A percentile compares a stretch with the other conserved stretches of the same genome.
Conservation (phyloP, 2,329 filamentous ascomycete genomes). For the Pseudopithomyces chartarum region DNA sequence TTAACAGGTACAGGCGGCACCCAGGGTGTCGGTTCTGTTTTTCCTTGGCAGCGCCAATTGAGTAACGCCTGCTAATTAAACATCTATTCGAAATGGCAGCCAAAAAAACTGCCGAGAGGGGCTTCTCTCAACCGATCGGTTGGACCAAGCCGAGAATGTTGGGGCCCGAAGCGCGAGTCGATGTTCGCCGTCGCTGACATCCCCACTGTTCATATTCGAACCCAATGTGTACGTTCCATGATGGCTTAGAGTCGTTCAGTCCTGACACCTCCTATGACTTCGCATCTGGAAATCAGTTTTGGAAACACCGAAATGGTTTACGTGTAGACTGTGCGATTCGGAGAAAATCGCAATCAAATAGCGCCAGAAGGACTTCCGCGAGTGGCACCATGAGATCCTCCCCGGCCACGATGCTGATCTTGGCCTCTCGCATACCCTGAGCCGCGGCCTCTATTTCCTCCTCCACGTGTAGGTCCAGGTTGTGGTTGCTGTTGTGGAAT, state of each 20-base stretch:
- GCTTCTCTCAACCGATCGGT: not conserved
- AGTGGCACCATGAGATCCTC: not conserved
- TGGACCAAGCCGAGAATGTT: not conserved
- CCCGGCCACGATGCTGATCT: not conserved
- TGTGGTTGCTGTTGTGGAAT: not conserved
- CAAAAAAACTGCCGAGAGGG: not conserved
- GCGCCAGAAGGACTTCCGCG: not conserved
- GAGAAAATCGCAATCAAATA: not conserved
- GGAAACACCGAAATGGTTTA: too few relatives aligned
- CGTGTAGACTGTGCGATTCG: too few relatives aligned
- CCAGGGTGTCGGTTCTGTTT: not conserved
- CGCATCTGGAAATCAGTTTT: too few relatives aligned
- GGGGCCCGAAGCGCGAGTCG: not conserved
- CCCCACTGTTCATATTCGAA: too few relatives aligned
- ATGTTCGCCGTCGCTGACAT: not conserved
- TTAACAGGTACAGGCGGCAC: not conserved
- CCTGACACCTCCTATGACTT: too few relatives aligned
- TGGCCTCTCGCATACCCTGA: not conserved
- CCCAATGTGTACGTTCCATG: too few relatives aligned
- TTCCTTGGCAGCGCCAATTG: constrained; percentile 5
- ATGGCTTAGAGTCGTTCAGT: too few relatives aligned
- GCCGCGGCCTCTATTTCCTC: not conserved
- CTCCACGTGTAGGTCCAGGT: not conserved
- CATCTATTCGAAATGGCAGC: not conserved
- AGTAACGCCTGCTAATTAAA: not conserved